Conservation (phyloP, 2,329 filamentous ascomycete genomes). For the Colletotrichum tofieldiae region DNA sequence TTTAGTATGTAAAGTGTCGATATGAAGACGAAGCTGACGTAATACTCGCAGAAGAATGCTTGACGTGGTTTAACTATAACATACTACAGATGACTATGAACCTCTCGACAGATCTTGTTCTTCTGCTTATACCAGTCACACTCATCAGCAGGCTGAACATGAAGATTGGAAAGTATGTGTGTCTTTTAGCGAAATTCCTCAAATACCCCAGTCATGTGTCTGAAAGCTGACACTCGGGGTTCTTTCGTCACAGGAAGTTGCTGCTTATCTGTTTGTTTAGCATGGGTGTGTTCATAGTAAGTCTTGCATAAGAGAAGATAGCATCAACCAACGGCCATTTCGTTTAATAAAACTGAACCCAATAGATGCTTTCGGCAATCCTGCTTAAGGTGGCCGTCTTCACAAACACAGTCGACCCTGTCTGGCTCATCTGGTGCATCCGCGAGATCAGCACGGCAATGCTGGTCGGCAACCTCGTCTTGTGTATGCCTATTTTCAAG, state of each 20-base stretch:
- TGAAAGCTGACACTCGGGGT: not conserved
- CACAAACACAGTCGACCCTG: not conserved
- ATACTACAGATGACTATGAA: not conserved
- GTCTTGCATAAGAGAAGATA: not conserved
- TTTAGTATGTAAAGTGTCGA: fast-evolving
- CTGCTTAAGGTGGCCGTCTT: not conserved
- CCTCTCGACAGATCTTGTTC: not conserved
- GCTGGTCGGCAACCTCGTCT: not conserved
- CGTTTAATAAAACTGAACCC: not conserved
- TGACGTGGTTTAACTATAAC: not conserved
- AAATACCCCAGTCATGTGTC: not conserved
- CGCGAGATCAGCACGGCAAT: not conserved
- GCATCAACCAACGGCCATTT: not conserved
- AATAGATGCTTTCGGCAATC: not conserved
- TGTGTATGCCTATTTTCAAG: not conserved
- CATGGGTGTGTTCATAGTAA: not conserved
- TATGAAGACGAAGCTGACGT: not conserved
- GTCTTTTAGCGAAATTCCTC: not conserved
- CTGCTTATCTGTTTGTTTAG: not conserved
- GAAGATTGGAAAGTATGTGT: not conserved
- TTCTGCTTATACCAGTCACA: not conserved
- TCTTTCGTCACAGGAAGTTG: not conserved
- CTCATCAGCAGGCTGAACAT: not conserved
- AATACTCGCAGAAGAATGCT: not conserved
- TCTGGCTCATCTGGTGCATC: not conserved